phyloP scores from a whole-genome alignment of 768 basidiomycete genomes.

The Collybia sordida region DNA sequence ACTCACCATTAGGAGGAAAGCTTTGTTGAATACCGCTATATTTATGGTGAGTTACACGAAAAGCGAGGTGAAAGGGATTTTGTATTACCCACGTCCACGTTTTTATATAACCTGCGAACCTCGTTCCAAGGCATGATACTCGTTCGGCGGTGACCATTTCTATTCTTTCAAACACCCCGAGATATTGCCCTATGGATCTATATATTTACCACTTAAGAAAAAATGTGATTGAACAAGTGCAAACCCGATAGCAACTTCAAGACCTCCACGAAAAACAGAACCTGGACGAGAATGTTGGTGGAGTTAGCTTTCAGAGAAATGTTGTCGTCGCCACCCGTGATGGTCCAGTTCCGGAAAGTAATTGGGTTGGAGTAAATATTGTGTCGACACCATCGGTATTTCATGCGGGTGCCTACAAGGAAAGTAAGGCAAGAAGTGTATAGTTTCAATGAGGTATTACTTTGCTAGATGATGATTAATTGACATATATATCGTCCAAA shows the following conservation, averaged over 20 bases:
- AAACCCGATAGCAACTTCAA: conserved; percentile 38
- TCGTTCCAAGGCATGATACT: conserved; percentile 20
- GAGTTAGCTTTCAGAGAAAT: conserved; percentile 40
- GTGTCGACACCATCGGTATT: conserved; percentile 40
- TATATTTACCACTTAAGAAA: not conserved
- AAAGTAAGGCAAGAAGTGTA: not conserved
- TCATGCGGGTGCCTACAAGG: conserved; percentile 21
- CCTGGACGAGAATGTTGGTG: conserved; percentile 37
- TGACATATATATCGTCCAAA: conserved; percentile 38
- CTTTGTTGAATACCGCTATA: conserved; percentile 23
- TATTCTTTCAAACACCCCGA: conserved; percentile 24
- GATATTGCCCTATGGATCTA: conserved; percentile 34
- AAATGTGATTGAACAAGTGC: too few species aligned
- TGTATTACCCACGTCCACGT: conserved; percentile 29
- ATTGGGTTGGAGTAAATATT: conserved; percentile 34
- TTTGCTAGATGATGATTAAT: conserved; percentile 32
- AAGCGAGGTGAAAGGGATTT: too few species aligned
- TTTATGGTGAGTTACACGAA: not conserved
- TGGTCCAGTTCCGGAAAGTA: conserved; percentile 35
- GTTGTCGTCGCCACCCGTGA: conserved; percentile 37
- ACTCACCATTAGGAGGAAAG: conserved; percentile 31
- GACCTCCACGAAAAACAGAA: conserved; percentile 33
- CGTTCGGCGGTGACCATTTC: conserved; percentile 29
- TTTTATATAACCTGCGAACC: conserved; percentile 31
- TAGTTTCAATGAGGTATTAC: conserved; percentile 15